Evolutionary conservation across 78 protist species (phyloP).

Genomic region (Chrysochromulina tobinii): DNA sequence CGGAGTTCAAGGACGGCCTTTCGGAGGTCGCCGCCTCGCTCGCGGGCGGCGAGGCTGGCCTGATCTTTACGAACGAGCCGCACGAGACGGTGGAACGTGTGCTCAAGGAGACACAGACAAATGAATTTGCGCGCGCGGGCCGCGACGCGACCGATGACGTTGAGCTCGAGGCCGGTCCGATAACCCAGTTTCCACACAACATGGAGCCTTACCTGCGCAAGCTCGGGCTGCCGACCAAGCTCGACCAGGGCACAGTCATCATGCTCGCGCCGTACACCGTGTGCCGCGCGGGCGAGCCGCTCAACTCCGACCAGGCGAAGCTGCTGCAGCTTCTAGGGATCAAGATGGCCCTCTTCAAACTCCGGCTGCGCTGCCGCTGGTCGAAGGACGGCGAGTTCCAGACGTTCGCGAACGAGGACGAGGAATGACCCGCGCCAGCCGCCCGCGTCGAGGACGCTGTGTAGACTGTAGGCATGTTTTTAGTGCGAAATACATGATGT

Average conservation of each 20-base stretch:
- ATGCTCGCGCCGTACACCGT: not conserved
- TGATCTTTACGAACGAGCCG: conserved; percentile 78
- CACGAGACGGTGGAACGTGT: conserved; percentile 45
- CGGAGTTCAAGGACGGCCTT: conserved; percentile 57
- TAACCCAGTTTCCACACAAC: conserved; percentile 46
- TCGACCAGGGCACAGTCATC: conserved; percentile 3
- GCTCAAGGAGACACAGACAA: not conserved
- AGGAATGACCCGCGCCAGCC: too few relatives aligned
- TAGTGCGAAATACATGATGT: too few relatives aligned
- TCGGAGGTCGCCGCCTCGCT: conserved; percentile 44
- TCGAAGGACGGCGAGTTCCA: not conserved
- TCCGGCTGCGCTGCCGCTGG: not conserved
- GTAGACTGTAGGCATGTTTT: too few relatives aligned
- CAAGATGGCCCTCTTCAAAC: conserved; percentile 8
- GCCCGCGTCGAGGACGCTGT: too few relatives aligned
- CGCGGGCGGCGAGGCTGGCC: conserved; percentile 59
- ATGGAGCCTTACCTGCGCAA: conserved; percentile 34
- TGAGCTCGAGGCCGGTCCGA: conserved; percentile 48
- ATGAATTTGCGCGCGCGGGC: conserved; percentile 89
- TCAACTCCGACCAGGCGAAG: conserved; percentile 35
- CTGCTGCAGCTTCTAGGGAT: conserved; percentile 28
- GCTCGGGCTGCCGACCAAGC: conserved; percentile 43
- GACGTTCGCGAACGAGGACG: not conserved
- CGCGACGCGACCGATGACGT: conserved; percentile 66
- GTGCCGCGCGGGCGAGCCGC: not conserved